Base-by-base conservation (phyloP, 2,329 filamentous ascomycete genomes). In the Sporothrix pseudoabietina region DNA sequence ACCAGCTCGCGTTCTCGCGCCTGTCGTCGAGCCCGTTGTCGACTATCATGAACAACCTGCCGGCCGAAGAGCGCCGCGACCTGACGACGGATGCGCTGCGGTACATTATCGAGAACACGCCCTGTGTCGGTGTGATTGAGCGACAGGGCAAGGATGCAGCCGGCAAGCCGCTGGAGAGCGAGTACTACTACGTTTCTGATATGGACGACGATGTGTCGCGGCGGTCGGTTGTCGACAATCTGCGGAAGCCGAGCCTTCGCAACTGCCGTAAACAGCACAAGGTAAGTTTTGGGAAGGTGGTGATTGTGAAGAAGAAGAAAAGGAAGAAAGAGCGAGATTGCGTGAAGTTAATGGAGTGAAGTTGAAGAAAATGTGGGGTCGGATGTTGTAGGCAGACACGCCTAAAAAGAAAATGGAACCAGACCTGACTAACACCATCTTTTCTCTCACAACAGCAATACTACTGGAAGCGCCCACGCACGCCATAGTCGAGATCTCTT, bases 241-340 rank as follows among this genome's bases (percentile, higher is more conserved):
- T 98, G 80, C 88, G 94, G 72, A 97, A 97, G 83, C 95, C 94
- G 59, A 96, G 94, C 78, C 84, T 99, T 78, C 88, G 96, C 77
- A 91, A 91, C 79, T 98, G 96, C 80, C 89, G 96, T 79, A 98
- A 98, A 84, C 93, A 96, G 80, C 96, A 99, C 83, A 98, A 98
- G 93, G 95, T 98, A 87, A 80, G 85, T 81, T 35, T 61, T 30
- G 22, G 10, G 7, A n/a, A 14, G 22, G 7, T 22, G 22, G 22
- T 22, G 19, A 54, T 5, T 26, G 26, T 26, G 10, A 54, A 54
- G 52, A 54, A 10, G 19, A 54, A 54, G 49, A 52, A 54, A 54
- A 22, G 52, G 22, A 54, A 9, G 52, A n/a, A n/a, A 10, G 30
- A 44, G 7, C 12, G 19, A n/a, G 22, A 6, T 52, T 65, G 14